Conservation (phyloP, 1,284 basidiomycete species). For the Tilletia indica region DNA sequence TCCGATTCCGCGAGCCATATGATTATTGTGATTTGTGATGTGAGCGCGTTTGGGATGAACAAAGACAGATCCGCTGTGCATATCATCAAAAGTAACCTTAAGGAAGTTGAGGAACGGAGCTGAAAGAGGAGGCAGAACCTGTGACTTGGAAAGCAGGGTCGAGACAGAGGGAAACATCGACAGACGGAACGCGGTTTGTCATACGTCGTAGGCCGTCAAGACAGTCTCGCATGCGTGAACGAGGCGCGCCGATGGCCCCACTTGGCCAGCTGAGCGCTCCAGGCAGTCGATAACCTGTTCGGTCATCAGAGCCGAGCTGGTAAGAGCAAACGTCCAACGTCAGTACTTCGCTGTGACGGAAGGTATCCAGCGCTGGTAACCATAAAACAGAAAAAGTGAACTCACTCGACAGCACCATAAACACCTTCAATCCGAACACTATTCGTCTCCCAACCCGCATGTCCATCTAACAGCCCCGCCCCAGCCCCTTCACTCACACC, state of each 20-base stretch:
- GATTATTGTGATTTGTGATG: no score
- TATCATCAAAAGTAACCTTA: no score
- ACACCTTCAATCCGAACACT: slow-evolving; percentile 34
- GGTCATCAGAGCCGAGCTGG: slow-evolving; percentile 33
- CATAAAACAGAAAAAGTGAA: background rate
- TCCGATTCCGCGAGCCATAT: no score
- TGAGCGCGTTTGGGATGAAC: no score
- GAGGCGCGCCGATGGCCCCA: background rate
- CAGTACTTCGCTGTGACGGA: no score
- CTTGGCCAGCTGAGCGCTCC: slow-evolving; percentile 6
- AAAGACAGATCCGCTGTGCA: no score
- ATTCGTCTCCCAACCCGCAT: slow-evolving; percentile 29
- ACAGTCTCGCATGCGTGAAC: background rate
- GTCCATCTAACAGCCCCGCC: slow-evolving; percentile 32
- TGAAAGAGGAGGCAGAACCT: no score
- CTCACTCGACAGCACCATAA: slow-evolving; percentile 38
- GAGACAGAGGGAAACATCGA: no score
- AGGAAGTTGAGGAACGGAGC: no score
- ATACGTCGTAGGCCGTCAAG: background rate
- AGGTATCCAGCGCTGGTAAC: no score
- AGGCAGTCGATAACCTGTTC: slow-evolving; percentile 37
- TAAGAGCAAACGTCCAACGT: background rate
- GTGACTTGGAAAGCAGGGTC: no score
- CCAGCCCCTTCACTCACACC: background rate
- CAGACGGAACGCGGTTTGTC: background rate